Evolutionary conservation across 1,139 yeast genomes (phyloP).

Genomic region (Taiozyma sp.): DNA sequence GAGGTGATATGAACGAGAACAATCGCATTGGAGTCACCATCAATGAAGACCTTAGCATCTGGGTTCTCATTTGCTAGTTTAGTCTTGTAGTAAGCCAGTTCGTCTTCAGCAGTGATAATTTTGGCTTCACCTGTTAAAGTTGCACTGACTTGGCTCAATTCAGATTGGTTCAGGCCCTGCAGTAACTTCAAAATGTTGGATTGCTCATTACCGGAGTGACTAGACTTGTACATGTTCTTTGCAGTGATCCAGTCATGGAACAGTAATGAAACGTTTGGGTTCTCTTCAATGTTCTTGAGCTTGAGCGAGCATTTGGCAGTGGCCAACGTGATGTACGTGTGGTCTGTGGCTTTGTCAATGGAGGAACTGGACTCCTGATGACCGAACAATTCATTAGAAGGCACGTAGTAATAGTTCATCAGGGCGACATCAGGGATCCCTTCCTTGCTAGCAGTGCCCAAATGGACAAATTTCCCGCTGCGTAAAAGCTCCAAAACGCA

Average conservation of each 20-base stretch:
- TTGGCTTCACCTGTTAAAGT: slow-evolving; percentile 72
- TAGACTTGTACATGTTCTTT: slow-evolving; percentile 30
- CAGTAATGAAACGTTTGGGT: slow-evolving; percentile 73
- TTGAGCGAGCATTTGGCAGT: slow-evolving; percentile 69
- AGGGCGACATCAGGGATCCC: slow-evolving; percentile 78
- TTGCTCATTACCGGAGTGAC: slow-evolving; percentile 10
- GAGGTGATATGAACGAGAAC: slow-evolving; percentile 58
- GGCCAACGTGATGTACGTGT: slow-evolving; percentile 58
- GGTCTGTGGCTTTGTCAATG: slow-evolving; percentile 31
- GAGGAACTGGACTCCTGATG: slow-evolving; percentile 26
- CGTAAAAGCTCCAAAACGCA: slow-evolving; percentile 50
- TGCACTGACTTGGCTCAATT: slow-evolving; percentile 71
- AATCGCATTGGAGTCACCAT: slow-evolving; percentile 58
- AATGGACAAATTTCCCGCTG: slow-evolving; percentile 66
- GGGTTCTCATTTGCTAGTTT: slow-evolving; percentile 57
- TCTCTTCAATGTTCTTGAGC: slow-evolving; percentile 56
- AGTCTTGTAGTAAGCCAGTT: slow-evolving; percentile 50
- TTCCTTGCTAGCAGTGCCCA: slow-evolving; percentile 65
- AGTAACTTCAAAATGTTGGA: slow-evolving; percentile 51
- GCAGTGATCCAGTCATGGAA: slow-evolving; percentile 86
- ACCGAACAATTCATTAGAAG: slow-evolving; percentile 33
- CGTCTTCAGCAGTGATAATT: slow-evolving; percentile 42
- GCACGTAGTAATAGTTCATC: slow-evolving; percentile 78
- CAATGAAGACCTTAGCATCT: slow-evolving; percentile 67
- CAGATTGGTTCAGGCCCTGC: slow-evolving; percentile 70